These are phyloP conservation scores for Apophysomyces variabilis DNA, from an alignment of 371 early-diverging fungal species.

Conservation along the genomic window DNA sequence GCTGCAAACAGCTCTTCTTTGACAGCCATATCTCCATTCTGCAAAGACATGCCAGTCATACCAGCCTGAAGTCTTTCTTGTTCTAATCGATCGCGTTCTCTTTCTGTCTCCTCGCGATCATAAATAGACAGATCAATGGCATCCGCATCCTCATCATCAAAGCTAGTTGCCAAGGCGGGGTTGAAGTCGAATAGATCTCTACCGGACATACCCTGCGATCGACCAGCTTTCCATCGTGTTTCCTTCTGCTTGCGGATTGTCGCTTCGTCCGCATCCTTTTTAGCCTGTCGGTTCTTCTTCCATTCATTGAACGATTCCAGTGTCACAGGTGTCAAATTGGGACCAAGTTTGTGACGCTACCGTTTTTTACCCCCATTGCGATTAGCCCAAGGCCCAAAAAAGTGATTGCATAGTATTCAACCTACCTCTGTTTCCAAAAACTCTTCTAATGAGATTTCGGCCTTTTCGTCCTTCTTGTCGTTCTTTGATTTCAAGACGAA, in stretches of 20 bases:
- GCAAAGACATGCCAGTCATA: conserved; percentile 30
- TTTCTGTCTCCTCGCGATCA: conserved; percentile 53
- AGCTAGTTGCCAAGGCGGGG: conserved; percentile 83
- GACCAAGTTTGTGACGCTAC: conserved; percentile 92
- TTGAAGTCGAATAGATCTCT: conserved; percentile 98
- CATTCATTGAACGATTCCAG: conserved; percentile 93
- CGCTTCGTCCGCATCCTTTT: conserved; percentile 73
- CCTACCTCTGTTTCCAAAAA: conserved; percentile 93
- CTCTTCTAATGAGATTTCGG: conserved; percentile 91
- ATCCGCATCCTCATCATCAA: conserved; percentile 75
- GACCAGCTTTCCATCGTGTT: conserved; percentile 91
- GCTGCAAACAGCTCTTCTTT: conserved; percentile 50
- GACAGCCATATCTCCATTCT: conserved; percentile 21
- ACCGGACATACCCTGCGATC: conserved; percentile 93
- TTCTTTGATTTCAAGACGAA: conserved; percentile 91
- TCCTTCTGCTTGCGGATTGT: conserved; percentile 82
- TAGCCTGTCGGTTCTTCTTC: conserved; percentile 89
- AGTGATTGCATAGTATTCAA: not conserved
- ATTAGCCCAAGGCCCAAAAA: not conserved
- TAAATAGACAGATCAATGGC: conserved; percentile 64
- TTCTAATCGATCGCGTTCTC: conserved; percentile 44
- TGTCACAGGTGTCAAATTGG: conserved; percentile 96
- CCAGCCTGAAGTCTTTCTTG: conserved; percentile 39
- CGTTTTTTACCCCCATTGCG: not conserved
- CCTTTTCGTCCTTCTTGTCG: conserved; percentile 76